Conservation (phyloP, 2,329 filamentous ascomycete species). For the Trichophyton equinum region DNA sequence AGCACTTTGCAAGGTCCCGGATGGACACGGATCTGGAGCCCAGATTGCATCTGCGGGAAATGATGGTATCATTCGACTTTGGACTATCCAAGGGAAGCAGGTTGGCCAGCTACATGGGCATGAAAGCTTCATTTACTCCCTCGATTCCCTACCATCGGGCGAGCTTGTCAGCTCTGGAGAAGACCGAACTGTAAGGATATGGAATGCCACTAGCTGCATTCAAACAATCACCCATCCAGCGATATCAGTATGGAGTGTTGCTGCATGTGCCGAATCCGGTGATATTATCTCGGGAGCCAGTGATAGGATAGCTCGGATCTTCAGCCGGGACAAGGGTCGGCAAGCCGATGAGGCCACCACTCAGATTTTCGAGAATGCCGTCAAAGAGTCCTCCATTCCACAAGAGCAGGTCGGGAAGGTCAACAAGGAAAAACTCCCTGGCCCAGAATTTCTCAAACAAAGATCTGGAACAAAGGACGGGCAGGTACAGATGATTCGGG, state of each 20-base stretch:
- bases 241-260: slow-evolving; percentile 89
- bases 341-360: slow-evolving; percentile 57
- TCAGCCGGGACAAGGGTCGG: slow-evolving; percentile 59
- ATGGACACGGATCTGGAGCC: slow-evolving; percentile 63
- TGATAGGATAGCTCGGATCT: slow-evolving; percentile 73
- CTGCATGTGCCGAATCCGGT: slow-evolving; percentile 66
- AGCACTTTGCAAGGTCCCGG: slow-evolving; percentile 71
- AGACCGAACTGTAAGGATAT: slow-evolving; percentile 84
- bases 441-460: slow-evolving; percentile 69
- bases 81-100: slow-evolving; percentile 66
- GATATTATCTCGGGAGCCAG: slow-evolving; percentile 92
- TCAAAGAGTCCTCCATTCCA: slow-evolving; percentile 74
- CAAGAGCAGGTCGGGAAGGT: slow-evolving; percentile 71
- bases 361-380: slow-evolving; percentile 64
- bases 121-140: slow-evolving; percentile 86
- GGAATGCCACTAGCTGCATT: slow-evolving; percentile 69
- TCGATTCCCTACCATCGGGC: slow-evolving; percentile 64
- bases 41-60: slow-evolving; percentile 94
- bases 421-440: slow-evolving; percentile 84
- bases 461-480: slow-evolving; percentile 91
- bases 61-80: slow-evolving; percentile 76
- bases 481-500: slow-evolving; percentile 82
- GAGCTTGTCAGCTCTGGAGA: slow-evolving; percentile 87
- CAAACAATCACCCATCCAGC: slow-evolving; percentile 96
- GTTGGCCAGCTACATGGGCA: slow-evolving; percentile 73